phyloP scores from a whole-genome alignment of 75 land plant species.

The Chamaecyparis obtusa region DNA sequence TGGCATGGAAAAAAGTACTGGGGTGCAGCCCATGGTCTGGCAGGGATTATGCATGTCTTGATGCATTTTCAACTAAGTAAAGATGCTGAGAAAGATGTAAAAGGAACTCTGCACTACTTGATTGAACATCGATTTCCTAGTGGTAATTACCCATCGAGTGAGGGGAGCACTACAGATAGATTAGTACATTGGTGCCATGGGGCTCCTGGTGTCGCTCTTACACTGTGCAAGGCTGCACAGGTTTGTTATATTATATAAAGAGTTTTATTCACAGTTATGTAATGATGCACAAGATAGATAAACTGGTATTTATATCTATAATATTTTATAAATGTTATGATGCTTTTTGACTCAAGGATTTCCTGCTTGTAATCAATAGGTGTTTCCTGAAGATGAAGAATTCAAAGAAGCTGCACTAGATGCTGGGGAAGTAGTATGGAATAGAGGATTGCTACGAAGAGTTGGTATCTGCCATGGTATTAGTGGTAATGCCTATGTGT shows the following conservation, averaged over 20 bases:
- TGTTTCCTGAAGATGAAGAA: constrained; percentile 55
- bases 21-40: constrained; percentile 99
- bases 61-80: constrained; percentile 67
- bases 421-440: constrained; percentile 94
- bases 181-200: constrained; percentile 99
- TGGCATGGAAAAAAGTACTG: constrained; percentile 93
- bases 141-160: constrained; percentile 89
- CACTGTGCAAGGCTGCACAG: constrained; percentile 83
- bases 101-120: constrained; percentile 80
- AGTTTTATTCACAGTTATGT: neutral
- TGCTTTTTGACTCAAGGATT: neutral
- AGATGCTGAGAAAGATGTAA: constrained; percentile 64
- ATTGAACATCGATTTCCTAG: constrained; percentile 65
- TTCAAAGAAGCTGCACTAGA: constrained; percentile 76
- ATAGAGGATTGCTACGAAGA: constrained; percentile 71
- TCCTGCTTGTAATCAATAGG: constrained; percentile 36
- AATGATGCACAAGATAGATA: neutral
- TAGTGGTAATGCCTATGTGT: constrained; percentile 85
- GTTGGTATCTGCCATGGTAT: constrained; percentile 93
- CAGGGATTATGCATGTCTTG: constrained; percentile 88
- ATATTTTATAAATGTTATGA: neutral
- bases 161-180: constrained; percentile 55
- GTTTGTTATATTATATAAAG: constrained; percentile 25
- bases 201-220: constrained; percentile 85
- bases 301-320: neutral